Evolutionary conservation across 768 basidiomycete genomes (phyloP).

Genomic region (Lactarius tabidus): DNA sequence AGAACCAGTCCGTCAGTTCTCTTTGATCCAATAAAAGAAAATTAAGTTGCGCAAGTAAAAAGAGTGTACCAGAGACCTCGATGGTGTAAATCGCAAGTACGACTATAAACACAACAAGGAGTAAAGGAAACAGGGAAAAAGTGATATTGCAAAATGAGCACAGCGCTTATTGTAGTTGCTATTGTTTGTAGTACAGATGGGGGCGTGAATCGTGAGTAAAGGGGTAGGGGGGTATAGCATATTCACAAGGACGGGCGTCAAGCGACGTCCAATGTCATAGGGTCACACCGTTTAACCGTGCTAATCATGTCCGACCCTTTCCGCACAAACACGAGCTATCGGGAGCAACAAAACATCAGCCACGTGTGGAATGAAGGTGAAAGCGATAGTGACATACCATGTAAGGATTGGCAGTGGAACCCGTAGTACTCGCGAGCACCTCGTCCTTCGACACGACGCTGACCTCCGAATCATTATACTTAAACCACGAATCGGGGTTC

Average conservation of each 20-base stretch:
- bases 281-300: slow-evolving; percentile 67
- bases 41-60: no score
- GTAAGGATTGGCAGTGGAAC: slow-evolving; percentile 86
- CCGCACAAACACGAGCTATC: slow-evolving; percentile 68
- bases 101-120: neutral
- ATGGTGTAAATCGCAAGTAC: no score
- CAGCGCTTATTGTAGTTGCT: neutral
- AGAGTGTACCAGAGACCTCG: no score
- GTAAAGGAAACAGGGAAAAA: neutral
- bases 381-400: slow-evolving; percentile 47
- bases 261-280: slow-evolving; percentile 29
- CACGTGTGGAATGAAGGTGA: neutral
- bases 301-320: slow-evolving; percentile 76
- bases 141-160: neutral
- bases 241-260: neutral
- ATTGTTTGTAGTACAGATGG: neutral
- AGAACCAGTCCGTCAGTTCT: no score
- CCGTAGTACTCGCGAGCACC: slow-evolving; percentile 87
- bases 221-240: neutral
- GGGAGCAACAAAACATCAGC: neutral
- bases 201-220: neutral
- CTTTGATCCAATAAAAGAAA: no score
- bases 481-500: slow-evolving; percentile 84
- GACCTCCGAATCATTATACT: slow-evolving; percentile 93
- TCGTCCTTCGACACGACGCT: slow-evolving; percentile 72